phyloP scores from a whole-genome alignment of 768 basidiomycete species.

The Tulasnella sp. region DNA sequence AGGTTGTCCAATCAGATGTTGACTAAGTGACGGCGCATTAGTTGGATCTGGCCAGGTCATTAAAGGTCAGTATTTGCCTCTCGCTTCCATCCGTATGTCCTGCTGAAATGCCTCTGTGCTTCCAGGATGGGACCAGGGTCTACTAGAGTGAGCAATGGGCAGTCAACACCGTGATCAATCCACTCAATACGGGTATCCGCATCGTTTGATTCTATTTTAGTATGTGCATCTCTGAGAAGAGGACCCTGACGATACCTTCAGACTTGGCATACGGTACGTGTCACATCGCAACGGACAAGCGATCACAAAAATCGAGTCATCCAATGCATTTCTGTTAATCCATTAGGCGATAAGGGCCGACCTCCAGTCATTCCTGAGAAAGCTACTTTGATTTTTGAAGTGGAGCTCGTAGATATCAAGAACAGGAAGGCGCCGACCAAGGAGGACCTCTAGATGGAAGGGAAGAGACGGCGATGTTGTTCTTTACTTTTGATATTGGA shows the following conservation, averaged over 20 bases:
- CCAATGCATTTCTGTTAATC: no score
- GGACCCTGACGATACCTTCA: constrained; percentile 77
- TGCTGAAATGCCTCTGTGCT: not conserved
- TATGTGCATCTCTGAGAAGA: constrained; percentile 83
- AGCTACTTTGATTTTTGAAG: constrained; percentile 75
- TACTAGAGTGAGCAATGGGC: constrained; percentile 31
- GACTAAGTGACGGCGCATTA: no score
- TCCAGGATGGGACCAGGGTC: constrained; percentile 65
- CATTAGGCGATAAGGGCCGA: constrained; percentile 58
- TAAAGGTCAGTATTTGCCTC: constrained; percentile 29
- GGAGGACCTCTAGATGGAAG: not conserved
- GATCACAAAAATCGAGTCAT: not conserved
- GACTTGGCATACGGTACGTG: constrained; percentile 73
- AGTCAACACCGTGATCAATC: no score
- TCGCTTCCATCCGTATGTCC: not conserved
- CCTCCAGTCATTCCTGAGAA: constrained; percentile 67
- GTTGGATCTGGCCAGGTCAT: constrained; percentile 78
- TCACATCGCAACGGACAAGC: no score
- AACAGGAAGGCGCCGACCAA: not conserved
- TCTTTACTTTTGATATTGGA: no score
- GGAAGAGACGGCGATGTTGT: no score
- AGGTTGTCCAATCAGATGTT: no score
- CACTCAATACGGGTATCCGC: not conserved
- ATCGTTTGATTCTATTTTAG: constrained; percentile 23
- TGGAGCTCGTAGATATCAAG: constrained; percentile 64